Conservation (phyloP, 495 filamentous ascomycete species). For the Aspergillus funiculosus region DNA sequence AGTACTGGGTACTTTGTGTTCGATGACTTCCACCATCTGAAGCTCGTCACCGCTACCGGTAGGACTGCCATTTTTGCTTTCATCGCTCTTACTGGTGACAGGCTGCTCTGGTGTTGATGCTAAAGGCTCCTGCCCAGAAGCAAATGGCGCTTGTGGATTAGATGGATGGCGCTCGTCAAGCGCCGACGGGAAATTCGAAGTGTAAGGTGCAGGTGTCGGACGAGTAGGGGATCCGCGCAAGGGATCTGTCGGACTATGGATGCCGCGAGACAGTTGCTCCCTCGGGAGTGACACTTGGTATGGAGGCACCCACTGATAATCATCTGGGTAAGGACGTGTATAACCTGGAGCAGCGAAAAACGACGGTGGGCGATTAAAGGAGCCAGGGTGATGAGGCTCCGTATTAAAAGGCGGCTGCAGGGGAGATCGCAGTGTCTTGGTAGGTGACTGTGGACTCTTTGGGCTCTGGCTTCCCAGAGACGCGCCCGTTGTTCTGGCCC, state of each 20-base stretch:
- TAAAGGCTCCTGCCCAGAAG: constrained; percentile 15
- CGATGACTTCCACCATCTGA: constrained; percentile 31
- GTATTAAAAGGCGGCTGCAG: constrained; percentile 26
- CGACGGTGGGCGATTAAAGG: constrained; percentile 26
- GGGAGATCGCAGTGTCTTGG: constrained; percentile 31
- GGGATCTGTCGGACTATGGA: constrained; percentile 31
- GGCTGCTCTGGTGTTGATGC: constrained; percentile 20
- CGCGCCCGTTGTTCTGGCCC: constrained; percentile 19
- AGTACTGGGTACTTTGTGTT: constrained; percentile 25
- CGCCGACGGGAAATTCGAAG: constrained; percentile 18
- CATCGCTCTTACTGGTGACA: constrained; percentile 12
- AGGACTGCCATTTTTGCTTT: constrained; percentile 15
- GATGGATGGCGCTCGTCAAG: constrained; percentile 19
- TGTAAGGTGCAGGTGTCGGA: constrained; percentile 9
- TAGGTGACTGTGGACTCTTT: constrained; percentile 33
- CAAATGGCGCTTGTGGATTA: constrained; percentile 15
- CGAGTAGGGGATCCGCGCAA: constrained; percentile 22
- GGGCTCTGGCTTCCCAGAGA: constrained; percentile 21
- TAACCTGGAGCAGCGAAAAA: constrained; percentile 26
- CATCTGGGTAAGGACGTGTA: constrained; percentile 38
- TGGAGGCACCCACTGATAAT: constrained; percentile 42
- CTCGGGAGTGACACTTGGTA: constrained; percentile 32
- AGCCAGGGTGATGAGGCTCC: constrained; percentile 25
- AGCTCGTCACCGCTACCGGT: constrained; percentile 31
- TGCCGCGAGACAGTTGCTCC: constrained; percentile 27